phyloP scores from a whole-genome alignment of 2,329 filamentous ascomycete species.

The Monosporascus cannonballus region DNA sequence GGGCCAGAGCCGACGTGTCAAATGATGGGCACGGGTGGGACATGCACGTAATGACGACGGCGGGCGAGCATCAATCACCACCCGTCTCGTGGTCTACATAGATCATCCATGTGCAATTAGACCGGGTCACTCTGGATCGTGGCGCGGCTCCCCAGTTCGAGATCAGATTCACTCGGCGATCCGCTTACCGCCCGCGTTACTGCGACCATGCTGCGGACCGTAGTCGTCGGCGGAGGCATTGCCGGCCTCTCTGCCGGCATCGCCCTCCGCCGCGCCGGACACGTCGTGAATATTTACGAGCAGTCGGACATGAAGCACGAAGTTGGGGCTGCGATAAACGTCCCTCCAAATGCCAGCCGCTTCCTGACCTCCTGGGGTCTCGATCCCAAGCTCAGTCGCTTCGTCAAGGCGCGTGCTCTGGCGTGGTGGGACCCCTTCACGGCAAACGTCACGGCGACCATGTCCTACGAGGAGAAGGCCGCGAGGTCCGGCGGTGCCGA shows the following conservation, averaged over 20 bases:
- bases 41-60: too few relatives aligned
- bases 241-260: conserved; percentile 22
- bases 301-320: conserved; percentile 30
- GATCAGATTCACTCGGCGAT: too few relatives aligned
- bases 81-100: too few relatives aligned
- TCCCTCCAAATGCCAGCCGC: conserved; percentile 31
- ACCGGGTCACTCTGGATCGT: too few relatives aligned
- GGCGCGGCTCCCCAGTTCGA: too few relatives aligned
- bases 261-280: conserved; percentile 20
- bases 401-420: conserved; percentile 8
- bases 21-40: too few relatives aligned
- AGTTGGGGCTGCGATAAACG: conserved; percentile 34
- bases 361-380: conserved; percentile 29
- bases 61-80: too few relatives aligned
- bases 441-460: background rate
- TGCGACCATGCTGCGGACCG: conserved; percentile 1
- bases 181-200: too few relatives aligned
- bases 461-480: conserved; percentile 10
- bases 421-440: background rate
- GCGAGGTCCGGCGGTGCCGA: conserved; percentile 22
- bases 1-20: too few relatives aligned
- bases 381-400: conserved; percentile 20
- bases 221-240: conserved; percentile 23
- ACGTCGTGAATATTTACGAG: conserved; percentile 21
- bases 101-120: too few relatives aligned